These are phyloP conservation scores for Xylaria sp. DNA, from an alignment of 2,329 filamentous ascomycete species.

Conservation along the genomic window DNA sequence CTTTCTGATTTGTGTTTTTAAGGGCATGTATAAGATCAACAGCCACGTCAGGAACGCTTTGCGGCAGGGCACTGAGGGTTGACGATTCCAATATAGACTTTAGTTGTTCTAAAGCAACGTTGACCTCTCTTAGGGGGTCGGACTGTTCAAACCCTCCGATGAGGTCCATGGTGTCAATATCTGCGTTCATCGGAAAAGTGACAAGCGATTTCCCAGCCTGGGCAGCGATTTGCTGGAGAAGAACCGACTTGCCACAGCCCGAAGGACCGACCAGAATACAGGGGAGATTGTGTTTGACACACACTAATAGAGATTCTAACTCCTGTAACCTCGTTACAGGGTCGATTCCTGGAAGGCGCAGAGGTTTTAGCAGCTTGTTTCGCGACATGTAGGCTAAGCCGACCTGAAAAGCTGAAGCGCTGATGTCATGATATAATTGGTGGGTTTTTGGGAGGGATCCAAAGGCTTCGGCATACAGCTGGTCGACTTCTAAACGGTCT, in stretches of 20 bases:
- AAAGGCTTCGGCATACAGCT: constrained; percentile 75
- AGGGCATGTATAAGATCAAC: constrained; percentile 63
- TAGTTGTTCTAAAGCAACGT: constrained; percentile 62
- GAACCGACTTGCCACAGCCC: constrained; percentile 85
- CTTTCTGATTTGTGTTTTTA: constrained; percentile 54
- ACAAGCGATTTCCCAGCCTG: constrained; percentile 79
- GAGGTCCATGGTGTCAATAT: constrained; percentile 96
- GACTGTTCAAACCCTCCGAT: constrained; percentile 97
- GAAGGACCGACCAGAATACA: constrained; percentile 88
- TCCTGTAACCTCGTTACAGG: constrained; percentile 70
- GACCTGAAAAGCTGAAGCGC: constrained; percentile 74
- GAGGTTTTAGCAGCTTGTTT: constrained; percentile 63
- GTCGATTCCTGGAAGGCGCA: constrained; percentile 62
- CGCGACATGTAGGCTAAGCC: constrained; percentile 78
- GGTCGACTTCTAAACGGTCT: constrained; percentile 73
- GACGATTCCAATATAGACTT: constrained; percentile 57
- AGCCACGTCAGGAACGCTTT: constrained; percentile 57
- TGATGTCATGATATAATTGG: constrained; percentile 78
- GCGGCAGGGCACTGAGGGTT: constrained; percentile 60
- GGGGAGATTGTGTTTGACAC: constrained; percentile 86
- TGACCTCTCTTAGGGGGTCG: constrained; percentile 79
- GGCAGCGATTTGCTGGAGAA: constrained; percentile 84
- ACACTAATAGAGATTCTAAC: constrained; percentile 87
- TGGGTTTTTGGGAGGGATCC: constrained; percentile 61
- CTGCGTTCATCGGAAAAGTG: constrained; percentile 89